A percentile compares a stretch with the other conserved stretches of the same genome.
These are phyloP conservation scores for Letharia lupina DNA, from an alignment of 495 filamentous ascomycete genomes.

Conservation along the genomic window DNA sequence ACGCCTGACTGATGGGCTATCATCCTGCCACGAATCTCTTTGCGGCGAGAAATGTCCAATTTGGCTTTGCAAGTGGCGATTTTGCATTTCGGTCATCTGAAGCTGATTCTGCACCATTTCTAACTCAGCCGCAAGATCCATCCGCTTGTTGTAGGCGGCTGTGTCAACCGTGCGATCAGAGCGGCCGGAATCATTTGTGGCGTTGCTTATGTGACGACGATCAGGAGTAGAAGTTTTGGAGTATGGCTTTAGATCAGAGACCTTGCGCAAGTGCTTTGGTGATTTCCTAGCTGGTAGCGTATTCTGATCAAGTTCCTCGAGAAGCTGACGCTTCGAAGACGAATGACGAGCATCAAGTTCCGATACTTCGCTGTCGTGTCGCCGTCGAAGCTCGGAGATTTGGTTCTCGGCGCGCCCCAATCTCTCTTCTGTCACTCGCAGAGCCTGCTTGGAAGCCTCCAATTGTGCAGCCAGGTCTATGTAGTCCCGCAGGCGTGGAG, in stretches of 20 bases:
- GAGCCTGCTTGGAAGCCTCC: constrained; percentile 77
- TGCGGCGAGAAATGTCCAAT: constrained; percentile 55
- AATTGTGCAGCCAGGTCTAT: constrained; percentile 81
- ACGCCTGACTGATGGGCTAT: constrained; percentile 74
- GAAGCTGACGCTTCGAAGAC: constrained; percentile 58
- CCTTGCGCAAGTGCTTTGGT: constrained; percentile 64
- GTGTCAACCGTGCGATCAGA: constrained; percentile 89
- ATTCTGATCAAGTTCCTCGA: constrained; percentile 80
- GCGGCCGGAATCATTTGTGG: constrained; percentile 66
- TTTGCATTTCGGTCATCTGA: constrained; percentile 92
- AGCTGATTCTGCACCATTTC: constrained; percentile 93
- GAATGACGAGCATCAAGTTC: constrained; percentile 66
- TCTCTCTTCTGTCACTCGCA: constrained; percentile 78
- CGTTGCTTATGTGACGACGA: constrained; percentile 56
- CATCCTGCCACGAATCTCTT: constrained; percentile 59
- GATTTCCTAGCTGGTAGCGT: constrained; percentile 69
- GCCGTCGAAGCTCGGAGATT: constrained; percentile 64
- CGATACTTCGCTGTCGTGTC: constrained; percentile 62
- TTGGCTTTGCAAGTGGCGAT: constrained; percentile 86
- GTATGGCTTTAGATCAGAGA: constrained; percentile 62
- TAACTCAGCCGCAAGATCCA: constrained; percentile 85
- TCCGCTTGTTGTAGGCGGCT: constrained; percentile 75
- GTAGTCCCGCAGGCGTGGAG: constrained; percentile 51
- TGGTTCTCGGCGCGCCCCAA: constrained; percentile 77
- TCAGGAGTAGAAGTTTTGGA: constrained; percentile 70